phyloP scores from a whole-genome alignment of 2,329 filamentous ascomycete genomes.

The Fusarium sp. region DNA sequence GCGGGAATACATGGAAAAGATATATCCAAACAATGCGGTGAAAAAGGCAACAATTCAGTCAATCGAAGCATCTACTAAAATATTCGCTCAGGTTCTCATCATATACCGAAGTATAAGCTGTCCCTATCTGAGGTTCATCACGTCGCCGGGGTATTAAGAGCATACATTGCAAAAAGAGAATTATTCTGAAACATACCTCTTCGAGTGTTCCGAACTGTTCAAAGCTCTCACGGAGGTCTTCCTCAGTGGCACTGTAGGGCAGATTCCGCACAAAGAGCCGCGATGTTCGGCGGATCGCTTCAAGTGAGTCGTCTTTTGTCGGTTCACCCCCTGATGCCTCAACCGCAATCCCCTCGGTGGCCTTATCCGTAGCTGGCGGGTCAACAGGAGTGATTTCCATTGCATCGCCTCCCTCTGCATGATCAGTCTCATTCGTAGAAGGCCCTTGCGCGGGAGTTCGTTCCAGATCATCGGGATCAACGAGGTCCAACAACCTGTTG shows the following conservation, averaged over 20 bases:
- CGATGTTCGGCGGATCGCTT: slow-evolving; percentile 73
- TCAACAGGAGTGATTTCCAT: slow-evolving; percentile 28
- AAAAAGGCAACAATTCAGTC: slow-evolving; percentile 68
- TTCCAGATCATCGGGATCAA: slow-evolving; percentile 75
- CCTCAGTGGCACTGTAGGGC: slow-evolving; percentile 80
- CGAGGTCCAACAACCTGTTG: slow-evolving; percentile 83
- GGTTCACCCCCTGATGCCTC: slow-evolving; percentile 41
- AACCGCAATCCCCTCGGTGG: slow-evolving; percentile 43
- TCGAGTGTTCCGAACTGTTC: slow-evolving; percentile 77
- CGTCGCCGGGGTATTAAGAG: slow-evolving; percentile 53
- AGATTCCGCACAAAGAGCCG: slow-evolving; percentile 92
- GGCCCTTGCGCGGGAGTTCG: slow-evolving; percentile 35
- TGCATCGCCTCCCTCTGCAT: slow-evolving; percentile 30
- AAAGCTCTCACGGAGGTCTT: slow-evolving; percentile 80
- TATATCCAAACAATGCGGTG: slow-evolving; percentile 36
- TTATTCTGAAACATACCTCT: slow-evolving; percentile 75
- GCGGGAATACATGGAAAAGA: slow-evolving; percentile 36
- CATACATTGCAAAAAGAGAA: slow-evolving; percentile 17
- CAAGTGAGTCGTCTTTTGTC: slow-evolving; percentile 45
- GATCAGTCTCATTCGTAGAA: slow-evolving; percentile 25
- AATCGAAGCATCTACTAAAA: slow-evolving; percentile 99
- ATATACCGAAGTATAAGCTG: slow-evolving; percentile 95
- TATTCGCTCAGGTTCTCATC: slow-evolving; percentile 92
- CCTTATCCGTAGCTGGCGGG: slow-evolving; percentile 29
- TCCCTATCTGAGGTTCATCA: slow-evolving; percentile 99